Percentiles rank a stretch among this genome's conserved stretches.
Evolutionary conservation across 768 basidiomycete genomes (phyloP).

Genomic region (Mycena galericulata): DNA sequence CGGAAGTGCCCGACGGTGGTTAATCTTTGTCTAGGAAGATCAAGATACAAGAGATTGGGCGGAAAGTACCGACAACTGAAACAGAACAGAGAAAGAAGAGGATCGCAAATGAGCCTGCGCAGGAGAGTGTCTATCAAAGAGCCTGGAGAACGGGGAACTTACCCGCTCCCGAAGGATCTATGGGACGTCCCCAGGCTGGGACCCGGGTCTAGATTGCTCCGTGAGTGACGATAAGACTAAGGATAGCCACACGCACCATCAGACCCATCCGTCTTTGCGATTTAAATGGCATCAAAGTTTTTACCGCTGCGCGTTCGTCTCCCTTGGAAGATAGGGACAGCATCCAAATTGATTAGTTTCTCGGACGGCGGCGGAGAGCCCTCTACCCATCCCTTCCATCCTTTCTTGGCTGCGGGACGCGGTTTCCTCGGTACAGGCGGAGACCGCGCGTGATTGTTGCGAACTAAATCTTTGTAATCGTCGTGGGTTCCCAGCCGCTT

Average conservation of each 20-base stretch:
- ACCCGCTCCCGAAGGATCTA: constrained; percentile 16
- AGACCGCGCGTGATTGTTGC: constrained; percentile 38
- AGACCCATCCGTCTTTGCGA: constrained; percentile 85
- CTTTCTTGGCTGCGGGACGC: constrained; percentile 78
- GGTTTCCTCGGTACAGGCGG: constrained; percentile 60
- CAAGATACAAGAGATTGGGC: too few species aligned
- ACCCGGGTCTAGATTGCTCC: constrained; percentile 19
- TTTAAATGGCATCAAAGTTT: constrained; percentile 84
- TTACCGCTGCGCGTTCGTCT: constrained; percentile 86
- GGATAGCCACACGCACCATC: constrained; percentile 57
- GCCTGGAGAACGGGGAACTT: constrained; percentile 28
- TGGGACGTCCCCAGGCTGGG: constrained; percentile 1
- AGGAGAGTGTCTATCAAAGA: constrained; percentile 1
- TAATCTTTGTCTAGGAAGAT: constrained; percentile 13
- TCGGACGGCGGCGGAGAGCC: constrained; percentile 84
- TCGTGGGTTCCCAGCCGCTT: constrained; percentile 83
- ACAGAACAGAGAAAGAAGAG: too few species aligned
- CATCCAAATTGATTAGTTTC: constrained; percentile 86
- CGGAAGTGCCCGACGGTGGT: neutral
- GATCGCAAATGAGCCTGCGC: constrained; percentile 3
- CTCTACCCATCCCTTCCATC: constrained; percentile 94
- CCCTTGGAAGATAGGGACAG: constrained; percentile 76
- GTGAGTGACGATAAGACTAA: neutral
- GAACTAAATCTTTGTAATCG: constrained; percentile 61
- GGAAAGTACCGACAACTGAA: too few species aligned